These are phyloP conservation scores for Chlorencoelia australis DNA, from an alignment of 2,329 filamentous ascomycete genomes.

Conservation along the genomic window DNA sequence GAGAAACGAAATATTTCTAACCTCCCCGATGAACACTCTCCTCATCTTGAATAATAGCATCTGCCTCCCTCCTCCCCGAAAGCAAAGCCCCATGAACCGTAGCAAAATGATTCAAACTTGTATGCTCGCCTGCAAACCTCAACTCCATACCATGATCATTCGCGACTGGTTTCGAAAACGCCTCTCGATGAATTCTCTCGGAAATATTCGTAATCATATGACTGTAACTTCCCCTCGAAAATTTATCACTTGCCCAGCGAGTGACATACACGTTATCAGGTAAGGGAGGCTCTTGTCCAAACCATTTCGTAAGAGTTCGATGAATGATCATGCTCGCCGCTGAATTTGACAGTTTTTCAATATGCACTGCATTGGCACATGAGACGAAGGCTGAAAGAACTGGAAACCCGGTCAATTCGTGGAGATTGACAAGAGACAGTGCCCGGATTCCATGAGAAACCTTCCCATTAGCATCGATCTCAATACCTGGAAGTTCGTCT, in stretches of 20 bases:
- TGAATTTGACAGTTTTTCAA: background rate
- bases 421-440: background rate
- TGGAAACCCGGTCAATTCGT: background rate
- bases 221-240: background rate
- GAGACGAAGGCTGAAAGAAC: constrained; percentile 1
- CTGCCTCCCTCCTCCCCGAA: background rate
- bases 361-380: background rate
- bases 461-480: background rate
- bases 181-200: background rate
- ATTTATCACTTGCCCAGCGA: background rate
- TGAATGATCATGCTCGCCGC: background rate
- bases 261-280: background rate
- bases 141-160: background rate
- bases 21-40: too few species aligned
- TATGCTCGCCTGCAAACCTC: constrained; percentile 1
- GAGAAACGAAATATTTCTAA: too few species aligned
- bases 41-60: too few species aligned
- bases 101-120: background rate
- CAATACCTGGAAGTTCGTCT: background rate
- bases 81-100: background rate
- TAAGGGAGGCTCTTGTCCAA: background rate
- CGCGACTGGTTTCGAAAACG: background rate
- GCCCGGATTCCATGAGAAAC: background rate
- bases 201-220: background rate
- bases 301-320: constrained; percentile 1